Conservation (phyloP, 192 early-diverging fungal species). For the Thamnidium elegans region DNA sequence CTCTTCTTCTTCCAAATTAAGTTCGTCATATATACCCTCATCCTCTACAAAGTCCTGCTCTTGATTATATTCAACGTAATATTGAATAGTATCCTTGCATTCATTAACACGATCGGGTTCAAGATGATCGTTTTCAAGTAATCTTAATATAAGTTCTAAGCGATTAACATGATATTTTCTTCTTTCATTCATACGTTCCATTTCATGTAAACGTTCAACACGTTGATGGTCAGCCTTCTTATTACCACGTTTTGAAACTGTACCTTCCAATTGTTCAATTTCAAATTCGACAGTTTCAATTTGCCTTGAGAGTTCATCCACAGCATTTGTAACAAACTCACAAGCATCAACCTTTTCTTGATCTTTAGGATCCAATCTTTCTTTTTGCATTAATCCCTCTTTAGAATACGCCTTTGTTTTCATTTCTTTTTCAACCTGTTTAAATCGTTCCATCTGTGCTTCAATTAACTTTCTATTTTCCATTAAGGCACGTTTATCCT, state of each 20-base stretch:
- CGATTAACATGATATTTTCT: conserved; percentile 90
- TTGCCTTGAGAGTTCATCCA: conserved; percentile 83
- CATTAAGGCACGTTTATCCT: conserved; percentile 88
- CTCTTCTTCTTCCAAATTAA: conserved; percentile 92
- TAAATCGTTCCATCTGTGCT: conserved; percentile 99
- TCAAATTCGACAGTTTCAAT: conserved; percentile 92
- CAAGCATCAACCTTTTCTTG: conserved; percentile 84
- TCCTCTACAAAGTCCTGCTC: conserved; percentile 91
- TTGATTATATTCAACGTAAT: conserved; percentile 89
- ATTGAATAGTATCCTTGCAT: conserved; percentile 87
- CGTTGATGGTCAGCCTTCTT: conserved; percentile 73
- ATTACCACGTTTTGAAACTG: conserved; percentile 59
- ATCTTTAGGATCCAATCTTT: conserved; percentile 90
- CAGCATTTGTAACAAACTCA: conserved; percentile 78
- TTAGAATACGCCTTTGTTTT: conserved; percentile 99
- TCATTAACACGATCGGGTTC: conserved; percentile 75
- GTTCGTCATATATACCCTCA: conserved; percentile 89
- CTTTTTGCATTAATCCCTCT: conserved; percentile 80
- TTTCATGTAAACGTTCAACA: conserved; percentile 61
- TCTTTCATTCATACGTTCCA: conserved; percentile 78
- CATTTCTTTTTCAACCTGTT: conserved; percentile 97
- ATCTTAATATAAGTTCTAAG: conserved; percentile 87
- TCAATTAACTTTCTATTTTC: conserved; percentile 96
- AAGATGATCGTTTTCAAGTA: conserved; percentile 91
- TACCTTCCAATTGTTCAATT: conserved; percentile 66